Evolutionary conservation across 1,139 yeast genomes (phyloP), one percentile per base, ranked within the genome.

Genomic region (Meyerozyma sp.): DNA sequence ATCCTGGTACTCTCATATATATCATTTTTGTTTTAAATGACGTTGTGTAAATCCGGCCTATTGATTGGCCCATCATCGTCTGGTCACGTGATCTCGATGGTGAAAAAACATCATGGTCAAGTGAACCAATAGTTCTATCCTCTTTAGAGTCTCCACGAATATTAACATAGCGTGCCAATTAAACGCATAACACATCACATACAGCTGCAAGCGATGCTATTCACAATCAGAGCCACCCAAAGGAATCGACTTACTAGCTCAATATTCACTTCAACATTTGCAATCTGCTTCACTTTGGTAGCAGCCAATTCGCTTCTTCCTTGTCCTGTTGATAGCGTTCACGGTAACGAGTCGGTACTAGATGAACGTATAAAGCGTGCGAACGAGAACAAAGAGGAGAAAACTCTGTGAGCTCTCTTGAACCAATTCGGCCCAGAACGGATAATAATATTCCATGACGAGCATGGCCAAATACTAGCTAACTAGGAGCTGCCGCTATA

Each of bases 251-350:
- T 84, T 45, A 82, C 89, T 27, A 76, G 78, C 45, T 82, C 89
- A 23, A 71, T 84, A 47, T 85, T 85, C 63, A 78, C 84, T 28
- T 79, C 90, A n/a, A 84, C 93, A 0, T 83, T 84, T 54, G 76
- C 84, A 30, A 80, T 85, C 27, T 84, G 93, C 40, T 77, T 84
- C 48, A 66, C 81, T 43, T 67, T 87, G 42, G 93, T 85, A 10
- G 80, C 84, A 2, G 84, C 87, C 10, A 84, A 85, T 52, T 78
- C 84, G 14, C 53, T 82, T 13, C 62, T 85, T 41, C 90, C 90
- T n/a, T 85, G 94, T 64, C 94, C 94, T 1, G 83, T 82, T 18
- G 84, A 80, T 51, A 55, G 56, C 40, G 69, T 68, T 11, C 72
- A 68, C 48, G 72, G 71, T 8, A 72, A 72, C 50, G 78, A 72